These are phyloP conservation scores for Aegilops bicornis DNA, from an alignment of 176 grass and related monocot species.

Conservation along the genomic window DNA sequence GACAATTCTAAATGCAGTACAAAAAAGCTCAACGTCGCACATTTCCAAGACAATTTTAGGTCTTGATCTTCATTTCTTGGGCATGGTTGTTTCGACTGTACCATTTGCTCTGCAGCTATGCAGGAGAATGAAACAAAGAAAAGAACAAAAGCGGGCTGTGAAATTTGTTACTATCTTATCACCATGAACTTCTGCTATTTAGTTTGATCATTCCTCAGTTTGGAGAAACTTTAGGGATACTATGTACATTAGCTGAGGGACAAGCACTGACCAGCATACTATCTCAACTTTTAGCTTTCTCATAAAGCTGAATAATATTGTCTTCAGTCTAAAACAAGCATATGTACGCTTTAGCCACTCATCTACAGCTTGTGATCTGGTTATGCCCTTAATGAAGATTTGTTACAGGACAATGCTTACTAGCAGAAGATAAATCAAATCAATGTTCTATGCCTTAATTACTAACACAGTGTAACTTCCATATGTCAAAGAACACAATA, in stretches of 20 bases:
- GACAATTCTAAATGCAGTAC: not conserved
- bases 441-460: not conserved
- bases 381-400: not conserved
- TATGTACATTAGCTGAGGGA: not conserved
- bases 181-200: not conserved
- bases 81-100: not conserved
- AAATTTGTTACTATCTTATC: not conserved
- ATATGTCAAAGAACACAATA: not conserved
- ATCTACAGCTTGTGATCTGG: not conserved
- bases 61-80: not conserved
- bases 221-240: not conserved
- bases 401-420: not conserved
- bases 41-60: not conserved
- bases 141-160: too few relatives aligned
- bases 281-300: constrained; percentile 1
- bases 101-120: not conserved
- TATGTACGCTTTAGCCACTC: too few relatives aligned
- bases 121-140: not conserved
- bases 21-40: not conserved
- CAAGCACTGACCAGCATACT: not conserved
- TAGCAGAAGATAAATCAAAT: not conserved
- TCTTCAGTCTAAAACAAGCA: not conserved
- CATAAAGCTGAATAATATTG: not conserved
- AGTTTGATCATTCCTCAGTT: not conserved
- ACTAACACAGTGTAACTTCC: not conserved